Evolutionary conservation across 2,329 filamentous ascomycete genomes (phyloP).

Genomic region (Colletotrichum somersetense): DNA sequence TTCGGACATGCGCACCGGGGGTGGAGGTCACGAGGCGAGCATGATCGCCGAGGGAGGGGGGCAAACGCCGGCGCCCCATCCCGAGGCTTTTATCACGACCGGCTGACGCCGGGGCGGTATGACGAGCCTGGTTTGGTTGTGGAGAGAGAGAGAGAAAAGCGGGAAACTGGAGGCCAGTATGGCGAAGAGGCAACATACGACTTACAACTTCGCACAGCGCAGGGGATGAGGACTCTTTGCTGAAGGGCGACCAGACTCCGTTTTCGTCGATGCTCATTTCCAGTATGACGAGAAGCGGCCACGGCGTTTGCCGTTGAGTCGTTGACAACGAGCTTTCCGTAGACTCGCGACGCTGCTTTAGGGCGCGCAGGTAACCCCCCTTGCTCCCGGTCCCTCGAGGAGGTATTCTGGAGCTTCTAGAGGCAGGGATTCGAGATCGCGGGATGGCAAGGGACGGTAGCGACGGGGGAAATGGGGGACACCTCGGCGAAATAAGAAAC

Average conservation of each 20-base stretch:
- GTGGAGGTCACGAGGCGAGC: conserved; percentile 59
- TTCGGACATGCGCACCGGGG: conserved; percentile 50
- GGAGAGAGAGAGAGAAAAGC: neutral
- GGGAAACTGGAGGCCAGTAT: conserved; percentile 43
- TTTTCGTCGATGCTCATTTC: conserved; percentile 71
- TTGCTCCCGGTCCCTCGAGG: neutral
- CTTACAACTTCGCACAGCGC: conserved; percentile 42
- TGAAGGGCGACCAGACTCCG: conserved; percentile 59
- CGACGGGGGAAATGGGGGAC: neutral
- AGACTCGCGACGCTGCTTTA: neutral
- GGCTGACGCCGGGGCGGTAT: conserved; percentile 45
- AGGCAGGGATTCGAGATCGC: neutral
- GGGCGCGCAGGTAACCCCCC: neutral
- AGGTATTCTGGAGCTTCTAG: neutral
- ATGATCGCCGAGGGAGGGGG: conserved; percentile 48
- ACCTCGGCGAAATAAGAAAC: conserved; percentile 5
- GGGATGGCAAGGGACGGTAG: neutral
- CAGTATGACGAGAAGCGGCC: conserved; percentile 60
- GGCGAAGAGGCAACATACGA: conserved; percentile 49
- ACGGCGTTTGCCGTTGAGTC: conserved; percentile 16
- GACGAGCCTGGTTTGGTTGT: conserved; percentile 10
- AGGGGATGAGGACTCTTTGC: conserved; percentile 46
- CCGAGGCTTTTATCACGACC: conserved; percentile 60
- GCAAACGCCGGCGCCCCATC: conserved; percentile 53
- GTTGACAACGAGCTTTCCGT: conserved; percentile 19